Evolutionary conservation across 2,329 filamentous ascomycete genomes (phyloP).

Genomic region (Epichloe baconii): DNA sequence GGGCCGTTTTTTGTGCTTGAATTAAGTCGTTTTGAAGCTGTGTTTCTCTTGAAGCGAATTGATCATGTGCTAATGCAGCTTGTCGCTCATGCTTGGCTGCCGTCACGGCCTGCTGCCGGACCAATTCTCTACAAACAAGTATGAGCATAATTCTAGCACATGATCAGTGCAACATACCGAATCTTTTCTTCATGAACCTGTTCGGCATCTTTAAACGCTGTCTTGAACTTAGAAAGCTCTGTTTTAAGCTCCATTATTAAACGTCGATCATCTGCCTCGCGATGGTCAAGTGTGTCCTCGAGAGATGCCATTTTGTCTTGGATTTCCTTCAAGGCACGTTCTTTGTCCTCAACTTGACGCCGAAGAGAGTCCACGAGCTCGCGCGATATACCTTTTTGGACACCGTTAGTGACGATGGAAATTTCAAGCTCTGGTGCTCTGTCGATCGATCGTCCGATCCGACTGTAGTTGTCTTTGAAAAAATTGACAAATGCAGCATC

Average conservation of each 20-base stretch:
- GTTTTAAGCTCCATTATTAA: conserved; percentile 41
- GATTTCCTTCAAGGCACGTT: conserved; percentile 34
- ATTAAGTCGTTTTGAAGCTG: conserved; percentile 26
- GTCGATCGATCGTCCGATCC: conserved; percentile 73
- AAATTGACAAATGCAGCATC: conserved; percentile 83
- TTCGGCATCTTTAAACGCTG: conserved; percentile 14
- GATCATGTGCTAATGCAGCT: conserved; percentile 8
- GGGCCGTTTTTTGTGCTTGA: conserved; percentile 32
- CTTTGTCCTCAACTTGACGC: conserved; percentile 62
- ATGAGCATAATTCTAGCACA: not conserved
- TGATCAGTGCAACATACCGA: conserved; percentile 24
- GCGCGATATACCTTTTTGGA: conserved; percentile 79
- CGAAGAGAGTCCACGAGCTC: conserved; percentile 81
- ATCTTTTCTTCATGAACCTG: conserved; percentile 32
- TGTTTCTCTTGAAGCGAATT: conserved; percentile 12
- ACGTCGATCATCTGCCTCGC: conserved; percentile 58
- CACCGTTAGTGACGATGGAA: conserved; percentile 62
- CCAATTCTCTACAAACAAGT: not conserved
- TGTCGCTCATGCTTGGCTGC: conserved; percentile 13
- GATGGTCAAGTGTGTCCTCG: conserved; percentile 50
- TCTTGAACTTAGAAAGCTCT: conserved; percentile 17
- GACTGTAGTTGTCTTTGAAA: conserved; percentile 89
- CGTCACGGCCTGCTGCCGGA: conserved; percentile 15
- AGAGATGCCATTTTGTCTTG: conserved; percentile 33
- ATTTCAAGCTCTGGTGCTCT: conserved; percentile 82